Percentiles rank a stretch among this genome's conserved stretches.
phyloP scores from a whole-genome alignment of 768 basidiomycete genomes.

The Russula olivacea region DNA sequence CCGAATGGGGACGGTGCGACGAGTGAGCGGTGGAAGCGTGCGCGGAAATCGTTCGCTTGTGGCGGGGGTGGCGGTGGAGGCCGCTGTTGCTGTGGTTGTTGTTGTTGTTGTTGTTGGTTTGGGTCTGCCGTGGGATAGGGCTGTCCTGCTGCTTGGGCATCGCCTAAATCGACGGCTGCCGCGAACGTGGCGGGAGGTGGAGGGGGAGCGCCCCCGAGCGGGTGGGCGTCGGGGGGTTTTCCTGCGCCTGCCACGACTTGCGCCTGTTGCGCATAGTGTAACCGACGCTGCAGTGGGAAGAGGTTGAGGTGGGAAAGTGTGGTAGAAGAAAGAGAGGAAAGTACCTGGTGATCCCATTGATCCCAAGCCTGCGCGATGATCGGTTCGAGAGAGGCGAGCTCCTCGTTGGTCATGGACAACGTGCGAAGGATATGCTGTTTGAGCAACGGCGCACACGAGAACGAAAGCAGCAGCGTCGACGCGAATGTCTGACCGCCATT shows the following conservation, averaged over 20 bases:
- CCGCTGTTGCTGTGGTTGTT: not conserved
- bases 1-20: constrained; percentile 56
- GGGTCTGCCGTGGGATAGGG: constrained; percentile 22
- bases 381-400: constrained; percentile 70
- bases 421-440: constrained; percentile 71
- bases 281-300: constrained; percentile 35
- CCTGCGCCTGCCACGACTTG: constrained; percentile 24
- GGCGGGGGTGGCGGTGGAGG: constrained; percentile 11
- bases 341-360: constrained; percentile 76
- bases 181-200: constrained; percentile 24
- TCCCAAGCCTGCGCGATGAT: constrained; percentile 82
- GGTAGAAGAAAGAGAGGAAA: constrained; percentile 25
- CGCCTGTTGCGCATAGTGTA: constrained; percentile 41
- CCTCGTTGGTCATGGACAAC: constrained; percentile 71
- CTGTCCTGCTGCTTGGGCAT: constrained; percentile 22
- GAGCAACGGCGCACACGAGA: constrained; percentile 65
- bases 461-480: constrained; percentile 67
- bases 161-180: constrained; percentile 17
- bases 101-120: constrained; percentile 22
- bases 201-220: constrained; percentile 25
- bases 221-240: constrained; percentile 31
- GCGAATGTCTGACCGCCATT: constrained; percentile 73
- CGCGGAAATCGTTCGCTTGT: constrained; percentile 51
- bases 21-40: constrained; percentile 58
- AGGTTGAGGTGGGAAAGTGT: not conserved